phyloP scores from a whole-genome alignment of 2,329 filamentous ascomycete species.

The Colletotrichum cuscutae region DNA sequence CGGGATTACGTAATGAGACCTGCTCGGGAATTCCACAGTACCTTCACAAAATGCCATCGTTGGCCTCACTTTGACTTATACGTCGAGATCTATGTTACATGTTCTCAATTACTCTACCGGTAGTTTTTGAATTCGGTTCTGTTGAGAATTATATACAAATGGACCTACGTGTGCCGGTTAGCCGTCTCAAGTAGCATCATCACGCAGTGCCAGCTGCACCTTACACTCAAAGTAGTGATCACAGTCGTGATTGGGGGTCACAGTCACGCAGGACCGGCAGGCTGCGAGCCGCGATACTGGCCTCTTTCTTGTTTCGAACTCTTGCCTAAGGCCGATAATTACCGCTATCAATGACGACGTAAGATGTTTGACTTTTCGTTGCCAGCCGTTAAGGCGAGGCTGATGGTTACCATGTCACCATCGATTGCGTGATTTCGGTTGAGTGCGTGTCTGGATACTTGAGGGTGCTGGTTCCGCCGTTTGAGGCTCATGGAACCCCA shows the following conservation, averaged over 20 bases:
- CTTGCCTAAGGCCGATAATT: background rate
- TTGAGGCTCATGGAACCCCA: background rate
- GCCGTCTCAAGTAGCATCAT: background rate
- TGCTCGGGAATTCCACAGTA: background rate
- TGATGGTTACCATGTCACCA: conserved; percentile 26
- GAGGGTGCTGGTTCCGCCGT: background rate
- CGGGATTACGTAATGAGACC: conserved; percentile 3
- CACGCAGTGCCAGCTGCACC: background rate
- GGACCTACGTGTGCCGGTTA: background rate
- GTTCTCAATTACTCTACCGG: background rate
- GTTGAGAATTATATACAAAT: too few species aligned
- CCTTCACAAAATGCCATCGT: background rate
- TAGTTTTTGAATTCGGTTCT: background rate
- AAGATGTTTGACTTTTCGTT: background rate
- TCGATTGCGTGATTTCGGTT: conserved; percentile 31
- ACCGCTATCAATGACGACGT: background rate
- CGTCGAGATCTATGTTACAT: background rate
- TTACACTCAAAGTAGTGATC: background rate
- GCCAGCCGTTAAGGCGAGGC: conserved; percentile 15
- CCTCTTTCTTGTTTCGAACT: background rate
- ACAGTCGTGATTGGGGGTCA: too few species aligned
- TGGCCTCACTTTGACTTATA: background rate
- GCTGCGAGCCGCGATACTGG: background rate
- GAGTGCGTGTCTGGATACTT: conserved; percentile 5
- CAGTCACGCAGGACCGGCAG: too few species aligned